Base-by-base conservation (phyloP, 495 filamentous ascomycete species). In the Podospora pseudopauciseta region DNA sequence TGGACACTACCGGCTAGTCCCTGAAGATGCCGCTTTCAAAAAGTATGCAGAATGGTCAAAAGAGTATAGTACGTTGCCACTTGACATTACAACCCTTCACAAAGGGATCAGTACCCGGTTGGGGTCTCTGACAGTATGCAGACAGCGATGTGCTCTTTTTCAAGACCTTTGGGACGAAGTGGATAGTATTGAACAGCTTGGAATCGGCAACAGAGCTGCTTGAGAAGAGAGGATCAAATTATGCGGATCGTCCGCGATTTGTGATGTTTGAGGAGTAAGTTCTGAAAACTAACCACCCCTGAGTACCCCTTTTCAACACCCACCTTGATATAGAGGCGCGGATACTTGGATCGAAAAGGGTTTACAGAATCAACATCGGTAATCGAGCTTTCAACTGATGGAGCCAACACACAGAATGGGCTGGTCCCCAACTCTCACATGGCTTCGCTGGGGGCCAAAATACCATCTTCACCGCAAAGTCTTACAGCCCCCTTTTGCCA, bases 341-440 rank as follows among this genome's bases (percentile, higher is more conserved):
- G 15, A 13, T 49, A 16, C 9, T 49, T 49, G 7, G 39, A 13
- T 23, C 23, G 23, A 23, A 23, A 1, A 23, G 23, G 23, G 23
- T 23, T 23, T 23, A 23, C 23, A 23, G 30, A 32, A 32, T 7
- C 30, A 32, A 53, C 19, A 20, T 49, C 39, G 26, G 60, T 63
- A 16, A 63, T 20, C 27, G 1, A 39, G 11, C 23, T 23, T 27
- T 26, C 11, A 32, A 32, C 30, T 32, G 30, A 32, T 7, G 30
- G 30, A 32, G 30, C 4, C 7, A 32, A 32, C 30, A 27, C 26
- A 23, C 60, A 78, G 79, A 66, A 82, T 82, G 80, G 80, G 80
- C 68, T 82, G 79, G 80, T 76, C 79, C 0, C 71, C 79, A 5
- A 82, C 80, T 0, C 71, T 86, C 55, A 84, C 83, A 19, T 83